Percentiles rank a stretch among this genome's conserved stretches.
Evolutionary conservation across 495 filamentous ascomycete species (phyloP).

Genomic region (Neurospora pannonica): DNA sequence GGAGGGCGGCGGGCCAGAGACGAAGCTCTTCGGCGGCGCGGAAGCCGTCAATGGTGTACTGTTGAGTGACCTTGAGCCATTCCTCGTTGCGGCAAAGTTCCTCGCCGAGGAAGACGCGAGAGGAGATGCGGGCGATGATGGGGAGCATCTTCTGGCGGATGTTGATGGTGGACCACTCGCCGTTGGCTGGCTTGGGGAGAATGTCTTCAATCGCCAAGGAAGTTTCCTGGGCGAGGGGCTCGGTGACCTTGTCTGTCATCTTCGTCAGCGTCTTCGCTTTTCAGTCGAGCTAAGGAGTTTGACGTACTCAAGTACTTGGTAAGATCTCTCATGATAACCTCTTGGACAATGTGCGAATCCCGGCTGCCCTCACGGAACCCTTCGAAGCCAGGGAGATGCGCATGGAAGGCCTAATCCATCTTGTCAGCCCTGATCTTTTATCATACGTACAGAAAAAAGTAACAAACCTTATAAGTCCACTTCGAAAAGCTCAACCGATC

Average conservation of each 20-base stretch:
- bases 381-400: conserved; percentile 38
- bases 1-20: conserved; percentile 22
- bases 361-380: conserved; percentile 21
- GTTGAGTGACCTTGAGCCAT: conserved; percentile 33
- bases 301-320: conserved; percentile 36
- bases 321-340: conserved; percentile 36
- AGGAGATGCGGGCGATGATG: conserved; percentile 34
- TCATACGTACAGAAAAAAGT: no score
- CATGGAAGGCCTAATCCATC: conserved; percentile 30
- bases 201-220: conserved; percentile 24
- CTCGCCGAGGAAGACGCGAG: conserved; percentile 39
- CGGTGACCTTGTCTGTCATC: conserved; percentile 20
- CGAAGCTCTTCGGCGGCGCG: conserved; percentile 21
- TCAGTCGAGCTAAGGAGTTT: neutral
- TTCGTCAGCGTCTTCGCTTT: neutral
- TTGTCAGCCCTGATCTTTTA: no score
- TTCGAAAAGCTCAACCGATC: conserved; percentile 24
- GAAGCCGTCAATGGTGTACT: conserved; percentile 28
- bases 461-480: conserved; percentile 29
- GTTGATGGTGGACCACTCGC: conserved; percentile 20
- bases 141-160: conserved; percentile 13
- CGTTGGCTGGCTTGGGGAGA: conserved; percentile 7
- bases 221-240: conserved; percentile 33
- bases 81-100: conserved; percentile 34
- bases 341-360: conserved; percentile 21